Evolutionary conservation across 1,284 basidiomycete species (phyloP), one percentile per base, ranked within the genome.

Genomic region (Cutaneotrichosporon sp.): DNA sequence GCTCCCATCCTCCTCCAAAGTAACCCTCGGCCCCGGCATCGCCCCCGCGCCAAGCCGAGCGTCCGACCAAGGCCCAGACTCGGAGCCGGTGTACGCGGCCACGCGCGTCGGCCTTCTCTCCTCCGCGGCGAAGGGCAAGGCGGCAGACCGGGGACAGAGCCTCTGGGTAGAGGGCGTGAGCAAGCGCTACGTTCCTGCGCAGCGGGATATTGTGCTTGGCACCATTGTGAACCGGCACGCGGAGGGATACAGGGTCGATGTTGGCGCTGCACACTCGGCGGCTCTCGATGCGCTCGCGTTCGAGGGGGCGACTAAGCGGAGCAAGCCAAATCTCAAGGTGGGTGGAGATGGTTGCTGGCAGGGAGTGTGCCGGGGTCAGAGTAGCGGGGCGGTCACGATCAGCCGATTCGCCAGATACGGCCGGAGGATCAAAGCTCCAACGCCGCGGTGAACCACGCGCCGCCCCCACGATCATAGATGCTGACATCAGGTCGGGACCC

Each of bases 291-390:
- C 70, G n/a, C 61, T 79, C n/a, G 77, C 78, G 3, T 79, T 79
- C 51, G 78, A 79, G 58, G 76, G 76, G 16, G 78, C 78, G 3
- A 79, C 77, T 2, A 79, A 79, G 65, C 61, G 78, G 38, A 78
- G 75, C 52, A 78, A 78, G 57, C 78, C 78, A 16, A 77, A 79
- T 58, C 68, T 79, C 46, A 79, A 62, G 64, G 78, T 78, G 31
- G 27, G 72, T 16, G n/a, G 35, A 20, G 6, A 3, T 12, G 29
- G 32, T 5, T 0, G 27, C 37, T 2, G 3, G 22, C 17, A 25
- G 24, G 41, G 29, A 6, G 26, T 20, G 10, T 17, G 41, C 3
- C 17, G 31, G 26, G 29, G 2, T n/a, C n/a, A n/a, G n/a, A n/a
- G n/a, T 24, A 17, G 16, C 3, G 34, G 5, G 4, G 34, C 19